phyloP scores from a whole-genome alignment of 2,329 filamentous ascomycete genomes.

The Scedosporium minutisporum region DNA sequence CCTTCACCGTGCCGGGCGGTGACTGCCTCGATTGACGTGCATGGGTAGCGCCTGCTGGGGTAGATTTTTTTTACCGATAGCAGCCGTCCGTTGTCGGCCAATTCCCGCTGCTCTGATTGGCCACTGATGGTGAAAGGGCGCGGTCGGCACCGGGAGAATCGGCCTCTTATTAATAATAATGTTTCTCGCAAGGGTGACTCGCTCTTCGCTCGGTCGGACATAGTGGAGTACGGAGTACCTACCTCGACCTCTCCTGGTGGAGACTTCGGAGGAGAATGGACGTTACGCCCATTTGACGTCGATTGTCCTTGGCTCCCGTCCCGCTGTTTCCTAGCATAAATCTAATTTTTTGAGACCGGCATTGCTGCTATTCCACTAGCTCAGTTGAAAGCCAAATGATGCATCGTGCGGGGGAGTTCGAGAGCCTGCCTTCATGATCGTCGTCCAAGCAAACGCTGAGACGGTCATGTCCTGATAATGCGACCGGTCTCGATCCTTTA shows the following conservation, averaged over 20 bases:
- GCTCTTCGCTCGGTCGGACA: background rate
- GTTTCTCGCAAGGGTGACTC: background rate
- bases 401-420: background rate
- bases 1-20: background rate
- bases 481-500: too few relatives aligned
- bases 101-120: background rate
- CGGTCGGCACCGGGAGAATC: background rate
- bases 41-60: background rate
- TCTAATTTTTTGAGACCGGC: background rate
- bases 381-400: background rate
- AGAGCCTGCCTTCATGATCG: background rate
- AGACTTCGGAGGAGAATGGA: background rate
- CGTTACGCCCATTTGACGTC: background rate
- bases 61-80: background rate
- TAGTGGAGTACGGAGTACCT: background rate
- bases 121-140: background rate
- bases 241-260: background rate
- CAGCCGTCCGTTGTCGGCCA: slow-evolving; percentile 1
- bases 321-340: background rate
- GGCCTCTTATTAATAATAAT: background rate
- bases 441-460: too few relatives aligned
- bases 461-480: too few relatives aligned
- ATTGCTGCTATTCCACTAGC: background rate
- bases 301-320: too few relatives aligned
- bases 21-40: background rate